Base-by-base conservation (phyloP, 2,329 filamentous ascomycete genomes). In the Akanthomyces uredinophilus region DNA sequence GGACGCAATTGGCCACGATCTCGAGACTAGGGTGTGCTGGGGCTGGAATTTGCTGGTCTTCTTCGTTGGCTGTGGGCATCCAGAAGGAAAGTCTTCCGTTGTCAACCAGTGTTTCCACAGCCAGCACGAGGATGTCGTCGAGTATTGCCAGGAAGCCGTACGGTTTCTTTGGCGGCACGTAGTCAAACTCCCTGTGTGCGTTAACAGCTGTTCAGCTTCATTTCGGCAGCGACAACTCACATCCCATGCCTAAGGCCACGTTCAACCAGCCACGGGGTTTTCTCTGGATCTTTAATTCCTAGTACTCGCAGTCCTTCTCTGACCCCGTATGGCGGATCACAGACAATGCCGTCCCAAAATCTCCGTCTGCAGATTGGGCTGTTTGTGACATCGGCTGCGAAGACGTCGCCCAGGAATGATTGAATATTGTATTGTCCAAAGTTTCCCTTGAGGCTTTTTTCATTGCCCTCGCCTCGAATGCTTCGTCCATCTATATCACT, bases 301-400 rank as follows among this genome's bases (percentile, higher is more conserved):
- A 99, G 80, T 2, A 99, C 94, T 69, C 90, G 90, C 64, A 98
- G 75, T 0, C 95, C 95, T 74, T 99, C 95, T 53, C 95, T 83
- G 6, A 99, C 92, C 2, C 95, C 95, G 71, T 99, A 99, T 0
- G 95, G 95, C 20, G 95, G 95, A 76, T 99, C 95, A 70, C 93
- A 98, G 7, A 98, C 81, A 63, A 99, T 96, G 4, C 91, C 93
- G 73, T 99, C 93, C 63, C 98, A 86, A 66, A 88, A 83, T 56
- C 84, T 74, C n/a, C 70, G 73, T 35, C 74, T 75, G 49, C 85
- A 79, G 24, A 98, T 76, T 1, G 95, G 95, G 1, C 88, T 88
- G 70, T 98, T 93, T 0, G 92, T 97, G 61, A 99, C 74, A 73
- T 99, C 95, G 0, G 91, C 88, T 1, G 91, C 86, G 68, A 97